A percentile compares a stretch with the other conserved stretches of the same genome.
Evolutionary conservation across 208 protist genomes (phyloP).

Genomic region (Leishmania turanica): DNA sequence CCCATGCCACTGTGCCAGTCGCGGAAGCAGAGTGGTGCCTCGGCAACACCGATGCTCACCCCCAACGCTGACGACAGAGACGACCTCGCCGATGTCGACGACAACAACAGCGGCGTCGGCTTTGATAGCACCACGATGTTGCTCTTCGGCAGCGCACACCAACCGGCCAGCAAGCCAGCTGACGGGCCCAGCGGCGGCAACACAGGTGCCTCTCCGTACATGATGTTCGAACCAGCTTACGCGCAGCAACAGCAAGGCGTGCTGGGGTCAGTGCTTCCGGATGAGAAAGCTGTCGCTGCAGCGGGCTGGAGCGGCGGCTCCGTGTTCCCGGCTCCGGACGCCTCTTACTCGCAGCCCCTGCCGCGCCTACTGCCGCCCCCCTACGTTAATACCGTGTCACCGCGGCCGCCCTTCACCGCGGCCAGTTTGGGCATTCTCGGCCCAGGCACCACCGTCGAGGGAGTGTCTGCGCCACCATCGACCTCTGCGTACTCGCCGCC

Average conservation of each 20-base stretch:
- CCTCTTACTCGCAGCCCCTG: background rate
- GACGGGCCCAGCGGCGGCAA: background rate
- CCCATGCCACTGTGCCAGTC: background rate
- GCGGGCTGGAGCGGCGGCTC: constrained; percentile 3
- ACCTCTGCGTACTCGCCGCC: background rate
- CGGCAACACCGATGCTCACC: background rate
- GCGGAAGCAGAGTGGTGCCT: background rate
- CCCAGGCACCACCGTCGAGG: background rate
- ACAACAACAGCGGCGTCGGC: constrained; percentile 18
- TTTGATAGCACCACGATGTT: constrained; percentile 26
- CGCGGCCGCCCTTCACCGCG: background rate
- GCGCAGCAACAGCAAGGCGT: constrained; percentile 11
- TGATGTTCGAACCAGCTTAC: constrained; percentile 14
- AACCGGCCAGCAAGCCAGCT: background rate
- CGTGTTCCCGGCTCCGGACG: constrained; percentile 7
- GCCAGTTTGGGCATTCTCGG: background rate
- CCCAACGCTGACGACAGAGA: background rate
- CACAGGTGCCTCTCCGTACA: constrained; percentile 2
- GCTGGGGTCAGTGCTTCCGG: constrained; percentile 4
- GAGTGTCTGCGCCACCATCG: background rate
- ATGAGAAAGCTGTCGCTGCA: background rate
- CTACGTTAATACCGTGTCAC: background rate
- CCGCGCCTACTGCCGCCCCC: constrained; percentile 1
- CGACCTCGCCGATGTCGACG: background rate
- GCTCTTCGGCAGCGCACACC: constrained; percentile 6